Evolutionary conservation across 257 asterid genomes (phyloP).

Genomic region (Parsonsia alboflavescens): DNA sequence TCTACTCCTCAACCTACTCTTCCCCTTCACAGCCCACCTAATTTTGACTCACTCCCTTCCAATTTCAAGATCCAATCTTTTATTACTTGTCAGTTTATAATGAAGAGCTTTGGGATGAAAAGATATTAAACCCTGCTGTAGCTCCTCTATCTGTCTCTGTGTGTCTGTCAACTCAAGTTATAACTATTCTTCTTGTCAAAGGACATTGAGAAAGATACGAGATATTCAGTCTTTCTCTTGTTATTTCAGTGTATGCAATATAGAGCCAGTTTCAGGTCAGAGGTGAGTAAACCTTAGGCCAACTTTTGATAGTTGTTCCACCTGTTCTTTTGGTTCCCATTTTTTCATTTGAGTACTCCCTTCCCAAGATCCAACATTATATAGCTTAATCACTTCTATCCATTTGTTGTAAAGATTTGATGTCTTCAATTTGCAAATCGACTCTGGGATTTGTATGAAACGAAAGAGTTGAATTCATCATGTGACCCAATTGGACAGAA

Average conservation of each 20-base stretch:
- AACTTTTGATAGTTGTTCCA: background rate
- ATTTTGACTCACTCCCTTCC: too few species aligned
- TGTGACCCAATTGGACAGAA: constrained; percentile 88
- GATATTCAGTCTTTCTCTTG: constrained; percentile 29
- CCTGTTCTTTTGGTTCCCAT: background rate
- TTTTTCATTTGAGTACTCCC: background rate
- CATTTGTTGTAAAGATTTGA: background rate
- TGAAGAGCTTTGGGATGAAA: background rate
- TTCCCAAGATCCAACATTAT: constrained; percentile 26
- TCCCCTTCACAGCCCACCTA: too few species aligned
- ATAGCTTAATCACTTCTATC: background rate
- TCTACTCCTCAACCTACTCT: too few species aligned
- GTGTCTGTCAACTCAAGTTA: background rate
- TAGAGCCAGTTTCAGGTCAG: constrained; percentile 22
- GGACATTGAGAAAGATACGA: constrained; percentile 12
- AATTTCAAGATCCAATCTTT: too few species aligned
- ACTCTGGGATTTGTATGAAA: constrained; percentile 21
- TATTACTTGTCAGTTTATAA: too few species aligned
- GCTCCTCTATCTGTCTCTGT: background rate
- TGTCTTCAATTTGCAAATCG: constrained; percentile 12
- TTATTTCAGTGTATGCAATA: constrained; percentile 13
- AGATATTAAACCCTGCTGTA: background rate
- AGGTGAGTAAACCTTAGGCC: constrained; percentile 28
- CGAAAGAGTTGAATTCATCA: constrained; percentile 65
- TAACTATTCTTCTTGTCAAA: constrained; percentile 5